Conservation (phyloP, 2,329 filamentous ascomycete species). For the Sordariomycetes sp. region DNA sequence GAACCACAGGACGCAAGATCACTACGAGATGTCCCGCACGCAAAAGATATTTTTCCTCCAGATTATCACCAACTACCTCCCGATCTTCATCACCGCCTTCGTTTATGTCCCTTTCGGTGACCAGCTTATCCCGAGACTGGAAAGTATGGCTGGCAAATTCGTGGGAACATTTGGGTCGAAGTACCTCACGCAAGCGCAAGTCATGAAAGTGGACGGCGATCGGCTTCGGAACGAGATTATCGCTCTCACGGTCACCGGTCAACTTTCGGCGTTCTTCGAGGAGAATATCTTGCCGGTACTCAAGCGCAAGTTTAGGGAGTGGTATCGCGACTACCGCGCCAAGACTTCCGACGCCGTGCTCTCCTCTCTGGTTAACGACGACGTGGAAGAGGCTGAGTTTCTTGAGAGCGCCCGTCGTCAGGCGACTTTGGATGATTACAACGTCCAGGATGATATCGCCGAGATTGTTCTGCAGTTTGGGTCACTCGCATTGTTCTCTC, state of each 20-base stretch:
- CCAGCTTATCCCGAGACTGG: constrained; percentile 52
- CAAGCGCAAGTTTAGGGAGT: constrained; percentile 41
- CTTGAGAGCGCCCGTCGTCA: constrained; percentile 52
- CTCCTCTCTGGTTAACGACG: constrained; percentile 38
- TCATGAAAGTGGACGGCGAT: constrained; percentile 52
- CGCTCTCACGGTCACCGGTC: constrained; percentile 60
- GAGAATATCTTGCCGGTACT: constrained; percentile 58
- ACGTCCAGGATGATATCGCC: constrained; percentile 59
- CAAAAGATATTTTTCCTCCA: constrained; percentile 67
- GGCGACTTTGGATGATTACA: constrained; percentile 53
- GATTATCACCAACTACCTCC: constrained; percentile 70
- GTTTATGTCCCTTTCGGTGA: constrained; percentile 66
- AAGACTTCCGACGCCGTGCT: constrained; percentile 22
- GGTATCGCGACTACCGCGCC: constrained; percentile 26
- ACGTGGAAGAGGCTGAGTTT: constrained; percentile 49
- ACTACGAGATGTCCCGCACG: constrained; percentile 55
- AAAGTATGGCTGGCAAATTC: constrained; percentile 42
- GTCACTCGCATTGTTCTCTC: constrained; percentile 59
- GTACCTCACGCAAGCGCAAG: constrained; percentile 28
- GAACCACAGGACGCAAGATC: constrained; percentile 60
- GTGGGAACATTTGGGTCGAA: constrained; percentile 26
- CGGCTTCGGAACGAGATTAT: constrained; percentile 61
- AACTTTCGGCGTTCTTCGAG: constrained; percentile 58
- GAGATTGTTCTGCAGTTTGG: constrained; percentile 66
- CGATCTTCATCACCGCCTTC: constrained; percentile 64